phyloP scores from a whole-genome alignment of 495 filamentous ascomycete genomes.

The Mycothermus thermophilus region DNA sequence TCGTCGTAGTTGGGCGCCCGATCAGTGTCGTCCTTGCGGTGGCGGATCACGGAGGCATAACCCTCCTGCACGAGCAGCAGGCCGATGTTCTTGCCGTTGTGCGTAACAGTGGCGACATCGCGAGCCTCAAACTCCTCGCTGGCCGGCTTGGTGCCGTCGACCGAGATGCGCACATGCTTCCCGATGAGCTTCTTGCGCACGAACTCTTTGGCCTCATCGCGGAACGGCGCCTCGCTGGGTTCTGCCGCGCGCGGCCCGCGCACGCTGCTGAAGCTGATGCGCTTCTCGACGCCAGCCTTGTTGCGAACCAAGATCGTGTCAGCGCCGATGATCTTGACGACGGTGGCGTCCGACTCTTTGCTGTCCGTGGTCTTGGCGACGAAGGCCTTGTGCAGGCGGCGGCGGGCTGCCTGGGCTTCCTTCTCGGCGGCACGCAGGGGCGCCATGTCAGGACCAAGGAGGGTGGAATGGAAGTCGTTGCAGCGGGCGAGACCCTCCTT shows the following conservation, averaged over 20 bases:
- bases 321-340: conserved; percentile 72
- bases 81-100: conserved; percentile 76
- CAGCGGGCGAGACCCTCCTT: conserved; percentile 81
- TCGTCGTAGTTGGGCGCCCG: conserved; percentile 89
- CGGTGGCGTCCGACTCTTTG: conserved; percentile 57
- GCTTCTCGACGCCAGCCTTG: conserved; percentile 73
- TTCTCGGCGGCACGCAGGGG: conserved; percentile 77
- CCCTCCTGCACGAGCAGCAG: conserved; percentile 78
- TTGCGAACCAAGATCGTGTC: conserved; percentile 78
- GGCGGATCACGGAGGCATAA: conserved; percentile 82
- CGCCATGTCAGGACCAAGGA: conserved; percentile 79
- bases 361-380: conserved; percentile 46
- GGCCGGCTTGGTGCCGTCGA: conserved; percentile 84
- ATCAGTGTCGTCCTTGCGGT: conserved; percentile 84
- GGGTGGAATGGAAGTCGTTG: conserved; percentile 81
- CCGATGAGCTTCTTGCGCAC: conserved; percentile 87
- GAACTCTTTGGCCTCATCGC: conserved; percentile 90
- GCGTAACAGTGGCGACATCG: conserved; percentile 77
- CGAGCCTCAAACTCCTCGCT: conserved; percentile 85
- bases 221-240: conserved; percentile 57
- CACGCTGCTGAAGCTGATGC: conserved; percentile 82
- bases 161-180: conserved; percentile 76
- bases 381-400: conserved; percentile 65
- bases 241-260: conserved; percentile 64
- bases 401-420: conserved; percentile 56